Evolutionary conservation across 306 rosid species (phyloP), one percentile per base, ranked within the genome.

Genomic region (Vigna mungo): DNA sequence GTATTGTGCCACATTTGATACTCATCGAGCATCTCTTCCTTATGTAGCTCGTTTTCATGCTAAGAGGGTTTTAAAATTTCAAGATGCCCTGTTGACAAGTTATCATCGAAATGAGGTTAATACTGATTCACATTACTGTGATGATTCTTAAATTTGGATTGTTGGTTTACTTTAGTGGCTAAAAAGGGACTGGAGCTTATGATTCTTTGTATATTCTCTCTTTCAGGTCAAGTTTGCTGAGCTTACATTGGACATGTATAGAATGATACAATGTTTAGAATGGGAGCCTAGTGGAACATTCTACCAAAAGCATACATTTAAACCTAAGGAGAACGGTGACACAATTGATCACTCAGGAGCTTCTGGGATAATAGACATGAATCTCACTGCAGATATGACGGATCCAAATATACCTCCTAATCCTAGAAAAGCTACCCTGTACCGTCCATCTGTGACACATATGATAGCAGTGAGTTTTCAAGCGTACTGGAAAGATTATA

Each of bases 261-360:
- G 99, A 86, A 96, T 96, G 97, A 71, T 91, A 82, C 99, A 96
- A 27, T 91, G 97, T 84, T 87, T 96, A 82, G 99, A 96, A 87
- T 96, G 97, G 97, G 98, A 96, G 84, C 99, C 97, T 56, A 84
- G 97, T 72, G 96, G 92, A 43, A 80, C 86, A 64, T 91, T 91
- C 84, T 89, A 84, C 86, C 97, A 85, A 79, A 96, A 87, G 80
- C 90, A 69, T 73, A 77, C 75, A 36, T 81, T 80, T 81, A 89
- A 88, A 84, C 76, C 91, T 20, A 81, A 76, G 76, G 97, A 89
- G 72, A 96, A 90, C 75, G 91, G 96, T 7, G 77, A 81, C 52
- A 43, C 79, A 51, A 77, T 88, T 60, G 97, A 95, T 84, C 89
- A 92, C 78, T 96, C 98, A 25, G 98, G 88, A 68, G 88, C 98